Percentiles rank a stretch among this genome's conserved stretches.
phyloP scores from a whole-genome alignment of 192 early-diverging fungal species.

The Backusella australiensis region DNA sequence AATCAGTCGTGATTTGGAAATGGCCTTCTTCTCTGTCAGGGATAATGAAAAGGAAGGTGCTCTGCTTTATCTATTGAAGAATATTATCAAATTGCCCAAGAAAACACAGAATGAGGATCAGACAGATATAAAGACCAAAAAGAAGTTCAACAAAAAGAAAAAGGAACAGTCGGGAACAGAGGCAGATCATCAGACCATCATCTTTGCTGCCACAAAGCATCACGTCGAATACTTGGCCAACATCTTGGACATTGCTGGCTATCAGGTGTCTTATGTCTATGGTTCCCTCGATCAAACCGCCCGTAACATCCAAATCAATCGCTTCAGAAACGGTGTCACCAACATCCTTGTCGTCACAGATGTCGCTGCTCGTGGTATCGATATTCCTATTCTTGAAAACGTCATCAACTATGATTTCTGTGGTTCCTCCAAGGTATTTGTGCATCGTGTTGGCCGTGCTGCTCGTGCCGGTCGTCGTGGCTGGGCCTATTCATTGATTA shows the following conservation, averaged over 20 bases:
- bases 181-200: conserved; percentile 72
- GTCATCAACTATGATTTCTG: conserved; percentile 98
- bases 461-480: conserved; percentile 94
- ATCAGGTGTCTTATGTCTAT: conserved; percentile 86
- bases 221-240: conserved; percentile 93
- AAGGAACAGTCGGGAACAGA: conserved; percentile 27
- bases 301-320: conserved; percentile 81
- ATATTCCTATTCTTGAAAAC: conserved; percentile 95
- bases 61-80: conserved; percentile 77
- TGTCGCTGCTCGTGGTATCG: conserved; percentile 98
- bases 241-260: conserved; percentile 68
- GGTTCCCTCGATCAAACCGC: conserved; percentile 93
- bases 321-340: conserved; percentile 76
- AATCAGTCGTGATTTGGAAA: conserved; percentile 90
- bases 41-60: conserved; percentile 89
- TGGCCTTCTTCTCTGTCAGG: conserved; percentile 89
- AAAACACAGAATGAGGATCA: conserved; percentile 38
- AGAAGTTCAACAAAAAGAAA: conserved; percentile 40
- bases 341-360: conserved; percentile 93
- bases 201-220: conserved; percentile 97
- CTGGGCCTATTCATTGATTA: conserved; percentile 88
- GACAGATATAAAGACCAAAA: conserved; percentile 32
- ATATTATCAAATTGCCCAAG: conserved; percentile 70
- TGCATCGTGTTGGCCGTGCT: conserved; percentile 95
- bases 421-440: conserved; percentile 88